A percentile compares a stretch with the other conserved stretches of the same genome.
These are phyloP conservation scores for Aspergillus hiratsukae DNA, from an alignment of 2,329 filamentous ascomycete species.

Conservation along the genomic window DNA sequence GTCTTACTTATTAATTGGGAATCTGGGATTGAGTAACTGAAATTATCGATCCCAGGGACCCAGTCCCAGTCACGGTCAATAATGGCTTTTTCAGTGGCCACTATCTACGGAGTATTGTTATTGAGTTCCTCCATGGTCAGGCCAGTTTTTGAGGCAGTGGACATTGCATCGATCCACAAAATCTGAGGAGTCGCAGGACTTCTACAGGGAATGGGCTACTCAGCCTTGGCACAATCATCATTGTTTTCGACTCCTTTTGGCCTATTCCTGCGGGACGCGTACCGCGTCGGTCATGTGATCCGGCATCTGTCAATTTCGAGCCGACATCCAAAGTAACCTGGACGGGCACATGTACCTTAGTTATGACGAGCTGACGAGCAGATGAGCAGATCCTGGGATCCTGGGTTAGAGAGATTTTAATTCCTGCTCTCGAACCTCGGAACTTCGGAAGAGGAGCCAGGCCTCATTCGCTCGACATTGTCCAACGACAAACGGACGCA, in stretches of 20 bases:
- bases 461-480: background rate
- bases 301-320: background rate
- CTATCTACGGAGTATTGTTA: background rate
- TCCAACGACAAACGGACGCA: background rate
- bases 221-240: background rate
- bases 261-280: background rate
- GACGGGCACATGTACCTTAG: no score
- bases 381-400: no score
- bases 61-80: no score
- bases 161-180: background rate
- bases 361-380: background rate
- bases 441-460: background rate
- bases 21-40: background rate
- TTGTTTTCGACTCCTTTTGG: background rate
- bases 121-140: background rate
- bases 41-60: no score
- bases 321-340: background rate
- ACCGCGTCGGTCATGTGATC: background rate
- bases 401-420: background rate
- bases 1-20: no score
- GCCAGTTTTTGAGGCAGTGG: no score
- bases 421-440: background rate
- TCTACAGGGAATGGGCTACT: no score
- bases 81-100: background rate
- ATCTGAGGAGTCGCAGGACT: no score